Base-by-base conservation (phyloP, 352 stramenopile genomes). In the Globisporangium cederbergense region DNA sequence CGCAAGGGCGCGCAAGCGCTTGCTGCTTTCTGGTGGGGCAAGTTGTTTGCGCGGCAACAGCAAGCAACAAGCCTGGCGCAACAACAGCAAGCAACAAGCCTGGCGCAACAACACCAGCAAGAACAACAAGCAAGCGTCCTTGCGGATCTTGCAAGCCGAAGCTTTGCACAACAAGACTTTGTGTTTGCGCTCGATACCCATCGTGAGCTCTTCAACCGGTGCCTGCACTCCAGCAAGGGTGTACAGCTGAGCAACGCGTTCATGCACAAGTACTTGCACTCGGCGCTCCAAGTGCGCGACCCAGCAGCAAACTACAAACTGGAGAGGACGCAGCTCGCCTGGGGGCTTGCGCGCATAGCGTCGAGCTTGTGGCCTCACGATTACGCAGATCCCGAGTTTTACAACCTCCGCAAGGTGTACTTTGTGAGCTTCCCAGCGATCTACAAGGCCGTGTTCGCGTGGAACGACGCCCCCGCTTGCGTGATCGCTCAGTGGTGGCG, bases 181-280 rank as follows among this genome's bases (percentile, higher is more conserved):
- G 60, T 80, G 4, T 78, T 80, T 59, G 70, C 76, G 11, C 72
- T 66, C 7, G 76, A 79, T 58, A 74, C 63, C n/a, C 78, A 77
- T 36, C 42, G 16, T 0, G 55, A 74, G 11, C 11, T 40, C n/a
- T 42, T 49, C 10, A 45, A 20, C 11, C 13, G 50, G 36, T 9
- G 34, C 9, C 11, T 28, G 7, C 7, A 34, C 11, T 18, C 36
- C 22, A n/a, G 14, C 30, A 40, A 38, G 11, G 25, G 11, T 36
- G 47, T 8, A 8, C 4, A 20, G n/a, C 34, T 66, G 18, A 59
- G 40, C 14, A 73, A 57, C 10, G 50, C 54, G 28, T 73, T 77
- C 46, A 25, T 65, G 13, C 64, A 74, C 38, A 70, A 66, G 34
- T 77, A 74, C 30, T 40, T 84, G 40, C 30, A 58, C 9, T 57